Evolutionary conservation across 257 asterid genomes (phyloP), one percentile per base, ranked within the genome.

Genomic region (Solanum sitiens): DNA sequence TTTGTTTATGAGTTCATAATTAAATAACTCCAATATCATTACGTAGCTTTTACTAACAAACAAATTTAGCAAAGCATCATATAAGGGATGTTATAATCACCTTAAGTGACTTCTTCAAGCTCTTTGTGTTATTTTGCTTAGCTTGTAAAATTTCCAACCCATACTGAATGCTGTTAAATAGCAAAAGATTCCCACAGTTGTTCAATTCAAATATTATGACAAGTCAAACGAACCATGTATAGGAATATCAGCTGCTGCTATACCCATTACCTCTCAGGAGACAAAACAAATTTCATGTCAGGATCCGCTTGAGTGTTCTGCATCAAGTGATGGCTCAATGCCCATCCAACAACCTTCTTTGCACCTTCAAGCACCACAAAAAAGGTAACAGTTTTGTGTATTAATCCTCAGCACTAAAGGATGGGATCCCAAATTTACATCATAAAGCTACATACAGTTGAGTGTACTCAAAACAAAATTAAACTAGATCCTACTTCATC

Each of bases 321-420:
- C 95, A 92, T 95, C 87, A 93, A 87, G 86, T 95, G 93, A 90
- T 93, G 93, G 86, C 95, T 93, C 91, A 96, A 88, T 75, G 98
- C 96, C 98, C 96, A 96, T 83, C 98, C 98, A 86, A 96, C 91
- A 73, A 94, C 94, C 93, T 95, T 96, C 89, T 95, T 95, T 50
- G 95, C 98, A 92, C 93, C 99, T 96, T 89, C 90, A 80, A 86
- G 87, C 89, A 53, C 71, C 87, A 89, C 63, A 87, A 45, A 32
- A 77, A 40, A 40, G 44, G 3, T 40, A 40, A 40, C 44, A 40
- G 44, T 40, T 40, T 40, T 40, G 44, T 40, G 44, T 40, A 40
- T 40, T 40, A 40, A 40, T 40, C 11, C 8, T 40, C 44, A 40
- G 44, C 44, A 40, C 44, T 40, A 40, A 40, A 40, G 44, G 44